A percentile compares a stretch with the other conserved stretches of the same genome.
These are phyloP conservation scores for Fusarium sp. DNA, from an alignment of 2,329 filamentous ascomycete genomes.

Conservation along the genomic window DNA sequence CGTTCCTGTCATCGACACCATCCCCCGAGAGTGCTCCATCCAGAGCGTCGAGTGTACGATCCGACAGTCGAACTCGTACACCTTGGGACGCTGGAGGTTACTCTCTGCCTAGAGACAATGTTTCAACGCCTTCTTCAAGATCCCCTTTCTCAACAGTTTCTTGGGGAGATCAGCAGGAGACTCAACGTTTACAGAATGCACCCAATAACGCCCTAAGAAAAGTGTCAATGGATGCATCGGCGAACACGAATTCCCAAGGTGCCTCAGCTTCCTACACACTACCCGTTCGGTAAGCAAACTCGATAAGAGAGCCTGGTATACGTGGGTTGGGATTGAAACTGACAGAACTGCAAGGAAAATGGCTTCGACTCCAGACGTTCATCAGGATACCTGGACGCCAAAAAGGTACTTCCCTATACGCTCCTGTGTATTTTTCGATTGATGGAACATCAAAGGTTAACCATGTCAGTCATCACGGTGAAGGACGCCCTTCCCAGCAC, in stretches of 20 bases:
- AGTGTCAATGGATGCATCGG: conserved; percentile 50
- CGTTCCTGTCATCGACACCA: conserved; percentile 51
- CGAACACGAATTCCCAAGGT: conserved; percentile 23
- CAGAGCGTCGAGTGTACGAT: conserved; percentile 39
- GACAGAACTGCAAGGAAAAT: conserved; percentile 37
- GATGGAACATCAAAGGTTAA: background rate
- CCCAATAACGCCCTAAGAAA: conserved; percentile 48
- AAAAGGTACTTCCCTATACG: conserved; percentile 36
- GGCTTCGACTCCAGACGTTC: conserved; percentile 38
- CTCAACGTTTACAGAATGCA: conserved; percentile 24
- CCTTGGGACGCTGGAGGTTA: conserved; percentile 66
- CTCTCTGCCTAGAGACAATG: conserved; percentile 58
- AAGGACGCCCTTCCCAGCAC: conserved; percentile 37
- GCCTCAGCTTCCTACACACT: conserved; percentile 38
- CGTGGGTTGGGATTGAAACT: conserved; percentile 5
- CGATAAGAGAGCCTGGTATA: background rate
- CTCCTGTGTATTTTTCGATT: background rate
- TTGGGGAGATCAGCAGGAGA: conserved; percentile 43
- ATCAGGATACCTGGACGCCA: conserved; percentile 38
- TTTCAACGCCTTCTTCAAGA: conserved; percentile 51
- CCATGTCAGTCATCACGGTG: conserved; percentile 21
- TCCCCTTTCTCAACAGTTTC: conserved; percentile 42
- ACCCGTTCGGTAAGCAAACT: conserved; percentile 44
- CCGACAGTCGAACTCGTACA: conserved; percentile 52
- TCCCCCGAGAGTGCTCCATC: conserved; percentile 50